Base-by-base conservation (phyloP, 2,329 filamentous ascomycete genomes). In the Pseudogymnoascus destructans region DNA sequence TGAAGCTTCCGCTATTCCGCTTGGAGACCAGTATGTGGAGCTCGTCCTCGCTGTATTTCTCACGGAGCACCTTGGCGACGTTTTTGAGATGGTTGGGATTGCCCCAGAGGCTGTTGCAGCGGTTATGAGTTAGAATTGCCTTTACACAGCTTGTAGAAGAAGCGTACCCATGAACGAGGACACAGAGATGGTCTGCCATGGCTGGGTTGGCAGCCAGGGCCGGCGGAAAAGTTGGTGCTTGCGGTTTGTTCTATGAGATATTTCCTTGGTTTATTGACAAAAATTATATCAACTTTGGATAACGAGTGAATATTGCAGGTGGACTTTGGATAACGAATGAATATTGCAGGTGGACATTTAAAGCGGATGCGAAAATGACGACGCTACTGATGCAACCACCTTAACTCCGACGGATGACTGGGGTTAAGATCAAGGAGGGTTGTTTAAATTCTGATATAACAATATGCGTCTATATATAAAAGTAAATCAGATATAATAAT, bases 21-120 rank as follows among this genome's bases (percentile, higher is more conserved):
- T 87, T 85, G 3, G 83, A 81, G 6, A 88, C 77, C 10, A 91
- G 76, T 25, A 92, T 78, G 67, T 89, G 80, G 17, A 92, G 73
- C 63, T 79, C 72, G 60, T 87, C 83, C 62, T 79, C 75, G 1
- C 81, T 69, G 66, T 86, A 77, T 60, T 79, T 74, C 23, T 78
- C 77, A 61, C 83, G 80, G 6, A 93, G 73, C 7, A 79, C 75
- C 62, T 82, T 81, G 59, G 84, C 84, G 60, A 92, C 75, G 59
- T 80, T 82, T 61, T 76, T 76, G 71, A 92, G 79, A 70, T 93
- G 87, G 54, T 76, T 75, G 1, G 88, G 88, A 63, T 89, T 88
- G 17, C 88, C 88, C 88, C 88, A 92, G 63, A 91, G 77, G 73
- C 88, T 74, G 60, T 54, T 25, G 15, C 15, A 10, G 21, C 40